Evolutionary conservation across 306 rosid genomes (phyloP), one percentile per base, ranked within the genome.

Genomic region (Prinsepia uniflora): DNA sequence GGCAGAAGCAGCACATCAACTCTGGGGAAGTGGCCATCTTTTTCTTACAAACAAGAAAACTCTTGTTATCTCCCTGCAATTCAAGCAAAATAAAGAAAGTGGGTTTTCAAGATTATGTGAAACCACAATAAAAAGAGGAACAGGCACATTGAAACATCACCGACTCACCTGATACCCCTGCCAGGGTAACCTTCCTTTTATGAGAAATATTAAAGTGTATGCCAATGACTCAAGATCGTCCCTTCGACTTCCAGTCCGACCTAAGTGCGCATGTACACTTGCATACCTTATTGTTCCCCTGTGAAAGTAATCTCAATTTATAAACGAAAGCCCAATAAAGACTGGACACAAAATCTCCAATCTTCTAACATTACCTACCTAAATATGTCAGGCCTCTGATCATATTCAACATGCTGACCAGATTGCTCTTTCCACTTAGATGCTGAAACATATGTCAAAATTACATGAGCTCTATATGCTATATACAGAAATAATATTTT

Each of bases 221-320:
- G 98, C 98, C 76, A 92, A 72, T 36, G 98, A 92, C 80, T 92
- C 98, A 7, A 92, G 95, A 82, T 92, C 98, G 39, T 92, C 98
- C 79, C 96, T 85, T 70, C 98, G 85, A 79, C 98, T 92, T 57
- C 98, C 96, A 47, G 98, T 92, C 71, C 98, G 84, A 75, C 98
- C 98, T 76, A 92, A 82, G 86, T 92, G 98, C 30, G 98, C 98
- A 82, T 92, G 96, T 58, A 92, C 98, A 75, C 98, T 92, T 57
- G 96, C 98, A 88, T 92, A 92, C 80, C 98, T 84, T 76, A 92
- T 86, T 8, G 98, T 92, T 73, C 98, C 98, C 86, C 98, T 92
- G 86, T 68, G 70, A 63, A 76, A 68, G 70, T 34, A 46, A 54
- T 48, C 44, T 30, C 46, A 62, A 72, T 67, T 8, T 61, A 60